Base-by-base conservation (phyloP, 495 filamentous ascomycete species). In the Massariosphaeria phaeospora region DNA sequence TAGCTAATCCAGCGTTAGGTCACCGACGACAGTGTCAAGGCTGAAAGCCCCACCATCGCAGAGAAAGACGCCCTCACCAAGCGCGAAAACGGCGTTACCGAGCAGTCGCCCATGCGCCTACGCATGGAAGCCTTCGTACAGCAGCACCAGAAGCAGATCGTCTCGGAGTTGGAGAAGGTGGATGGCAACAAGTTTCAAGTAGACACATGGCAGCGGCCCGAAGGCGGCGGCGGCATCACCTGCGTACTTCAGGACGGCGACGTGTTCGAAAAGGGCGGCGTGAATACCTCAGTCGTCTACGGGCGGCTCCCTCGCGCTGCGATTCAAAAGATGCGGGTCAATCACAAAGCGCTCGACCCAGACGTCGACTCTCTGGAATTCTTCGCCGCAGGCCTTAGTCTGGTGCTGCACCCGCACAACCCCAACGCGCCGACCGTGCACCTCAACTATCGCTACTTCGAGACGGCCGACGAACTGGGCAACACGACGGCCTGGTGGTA, bases 391-490 rank as follows among this genome's bases (percentile, higher is more conserved):
- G 93, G 93, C 2, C 72, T 99, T 36, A 95, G 89, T 58, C 76
- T 97, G 65, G 90, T 99, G 44, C 73, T 96, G 20, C 93, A 97
- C 69, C 93, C 93, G 6, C 72, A 79, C 29, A 99, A 99, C 71
- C 93, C 93, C 23, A 95, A 94, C 84, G 91, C 91, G 17, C 93
- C 93, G 0, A 99, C 93, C 0, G 91, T 99, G 18, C 93, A 99
- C 69, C 77, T 99, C 55, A 99, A 99, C 75, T 99, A 99, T 76
- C 80, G 93, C 2, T 99, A 99, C 74, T 99, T 99, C 66, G 93
- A 99, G 75, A 99, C 93, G 6, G 83, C 84, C 64, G 86, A 86
- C 53, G 71, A 77, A 7, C 80, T 85, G 57, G 86, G 85, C 8
- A 78, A 75, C 4, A 81, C 86, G 13, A 84, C 88, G 1, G 78